phyloP scores from a whole-genome alignment of 345 rosid genomes.

The Aquilaria sinensis region DNA sequence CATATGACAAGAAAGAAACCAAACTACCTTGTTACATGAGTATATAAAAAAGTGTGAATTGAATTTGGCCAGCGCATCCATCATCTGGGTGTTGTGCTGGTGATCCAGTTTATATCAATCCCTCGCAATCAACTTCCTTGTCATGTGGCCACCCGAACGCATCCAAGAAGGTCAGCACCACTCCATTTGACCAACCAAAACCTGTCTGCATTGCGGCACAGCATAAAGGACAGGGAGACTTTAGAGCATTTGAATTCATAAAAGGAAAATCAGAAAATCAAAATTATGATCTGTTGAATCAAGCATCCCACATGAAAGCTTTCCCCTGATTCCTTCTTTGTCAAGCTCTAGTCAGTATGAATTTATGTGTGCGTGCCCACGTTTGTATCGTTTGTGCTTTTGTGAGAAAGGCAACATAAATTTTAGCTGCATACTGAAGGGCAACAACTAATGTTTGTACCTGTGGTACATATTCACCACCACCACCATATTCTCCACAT shows the following conservation, averaged over 20 bases:
- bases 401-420: too few species aligned
- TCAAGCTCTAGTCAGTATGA: too few species aligned
- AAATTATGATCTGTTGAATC: too few species aligned
- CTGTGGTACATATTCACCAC: conserved; percentile 41
- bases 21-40: not conserved
- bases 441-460: not conserved
- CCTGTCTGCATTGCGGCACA: conserved; percentile 55
- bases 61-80: not conserved
- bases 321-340: too few species aligned
- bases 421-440: too few species aligned
- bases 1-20: not conserved
- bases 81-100: too few species aligned
- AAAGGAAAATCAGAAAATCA: too few species aligned
- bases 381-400: too few species aligned
- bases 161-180: conserved; percentile 73
- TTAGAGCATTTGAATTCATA: too few species aligned
- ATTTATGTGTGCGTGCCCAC: too few species aligned
- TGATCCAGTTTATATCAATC: not conserved
- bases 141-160: conserved; percentile 89
- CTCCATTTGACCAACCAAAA: conserved; percentile 97
- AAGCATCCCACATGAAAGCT: too few species aligned
- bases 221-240: not conserved
- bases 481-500: conserved; percentile 43
- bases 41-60: not conserved
- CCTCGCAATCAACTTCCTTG: conserved; percentile 33